Evolutionary conservation across 1,284 basidiomycete species (phyloP).

Genomic region (Sanguinoderma infundibulare): DNA sequence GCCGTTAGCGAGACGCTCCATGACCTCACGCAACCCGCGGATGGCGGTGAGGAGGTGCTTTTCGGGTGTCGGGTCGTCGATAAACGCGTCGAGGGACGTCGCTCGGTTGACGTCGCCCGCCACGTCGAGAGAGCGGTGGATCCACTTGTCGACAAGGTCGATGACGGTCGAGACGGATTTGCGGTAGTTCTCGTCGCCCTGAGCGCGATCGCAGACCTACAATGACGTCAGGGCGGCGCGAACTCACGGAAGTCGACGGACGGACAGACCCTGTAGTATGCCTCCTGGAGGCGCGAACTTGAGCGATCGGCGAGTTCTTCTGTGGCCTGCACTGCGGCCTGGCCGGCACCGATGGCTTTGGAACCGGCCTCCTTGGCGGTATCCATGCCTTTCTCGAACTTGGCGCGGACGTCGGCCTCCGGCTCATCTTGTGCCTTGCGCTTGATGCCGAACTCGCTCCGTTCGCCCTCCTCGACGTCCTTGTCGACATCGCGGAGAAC

Average conservation of each 20-base stretch:
- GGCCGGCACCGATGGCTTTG: conserved; percentile 55
- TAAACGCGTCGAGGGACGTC: conserved; percentile 53
- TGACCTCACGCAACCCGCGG: conserved; percentile 44
- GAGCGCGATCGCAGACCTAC: conserved; percentile 66
- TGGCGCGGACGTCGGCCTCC: conserved; percentile 46
- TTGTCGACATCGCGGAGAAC: conserved; percentile 55
- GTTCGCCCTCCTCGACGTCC: conserved; percentile 60
- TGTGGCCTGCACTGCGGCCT: conserved; percentile 43
- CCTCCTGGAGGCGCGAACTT: conserved; percentile 46
- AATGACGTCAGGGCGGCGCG: not conserved
- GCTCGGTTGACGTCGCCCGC: conserved; percentile 46
- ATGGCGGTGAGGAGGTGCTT: conserved; percentile 59
- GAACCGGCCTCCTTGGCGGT: conserved; percentile 59
- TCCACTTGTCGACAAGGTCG: conserved; percentile 56
- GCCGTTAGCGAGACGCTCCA: conserved; percentile 54
- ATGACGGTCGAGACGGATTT: conserved; percentile 60
- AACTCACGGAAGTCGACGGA: not conserved
- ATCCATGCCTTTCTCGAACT: conserved; percentile 70
- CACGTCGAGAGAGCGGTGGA: conserved; percentile 54
- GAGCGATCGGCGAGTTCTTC: conserved; percentile 50
- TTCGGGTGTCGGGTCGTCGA: conserved; percentile 60
- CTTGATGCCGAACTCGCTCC: conserved; percentile 58
- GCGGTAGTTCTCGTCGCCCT: conserved; percentile 60
- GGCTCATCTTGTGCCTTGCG: conserved; percentile 50
- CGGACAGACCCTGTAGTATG: conserved; percentile 52